phyloP scores from a whole-genome alignment of 345 rosid species.

The Viola odorata region DNA sequence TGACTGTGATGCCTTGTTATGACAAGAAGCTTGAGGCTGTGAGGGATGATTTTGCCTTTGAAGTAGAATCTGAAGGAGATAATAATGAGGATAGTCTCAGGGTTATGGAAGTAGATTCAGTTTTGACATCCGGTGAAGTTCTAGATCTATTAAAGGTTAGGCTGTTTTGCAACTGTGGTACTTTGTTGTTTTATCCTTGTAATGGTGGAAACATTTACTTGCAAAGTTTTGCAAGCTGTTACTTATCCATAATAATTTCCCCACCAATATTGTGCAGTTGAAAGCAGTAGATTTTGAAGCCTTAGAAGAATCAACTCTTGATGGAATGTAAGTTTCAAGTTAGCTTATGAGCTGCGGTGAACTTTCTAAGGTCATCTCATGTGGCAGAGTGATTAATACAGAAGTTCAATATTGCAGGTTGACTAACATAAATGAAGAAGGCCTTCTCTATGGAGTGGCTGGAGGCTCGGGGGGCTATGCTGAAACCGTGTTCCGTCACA shows the following conservation, averaged over 20 bases:
- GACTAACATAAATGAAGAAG: constrained; percentile 72
- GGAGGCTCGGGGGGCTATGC: constrained; percentile 97
- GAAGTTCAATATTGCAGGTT: constrained; percentile 36
- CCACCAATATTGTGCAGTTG: constrained; percentile 39
- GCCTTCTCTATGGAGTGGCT: constrained; percentile 70
- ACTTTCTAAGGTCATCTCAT: not conserved
- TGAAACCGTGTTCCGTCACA: constrained; percentile 63
- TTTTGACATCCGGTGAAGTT: constrained; percentile 86
- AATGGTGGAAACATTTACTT: too few species aligned
- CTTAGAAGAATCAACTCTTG: constrained; percentile 70
- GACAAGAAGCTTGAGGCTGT: constrained; percentile 97
- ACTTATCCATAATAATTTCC: too few species aligned
- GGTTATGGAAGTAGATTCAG: constrained; percentile 86
- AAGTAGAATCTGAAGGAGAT: constrained; percentile 36
- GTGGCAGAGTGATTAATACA: not conserved
- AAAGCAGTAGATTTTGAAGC: constrained; percentile 59
- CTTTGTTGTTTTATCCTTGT: not conserved
- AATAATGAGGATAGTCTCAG: constrained; percentile 13
- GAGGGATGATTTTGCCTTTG: constrained; percentile 75
- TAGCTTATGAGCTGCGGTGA: constrained; percentile 10
- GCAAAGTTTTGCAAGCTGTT: too few species aligned
- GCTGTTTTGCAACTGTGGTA: constrained; percentile 7
- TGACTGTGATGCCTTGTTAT: constrained; percentile 95
- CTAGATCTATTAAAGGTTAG: constrained; percentile 78
- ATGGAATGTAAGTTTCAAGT: constrained; percentile 47